Base-by-base conservation (phyloP, 805 yeast species). In the Crinitomyces ghanaensis region DNA sequence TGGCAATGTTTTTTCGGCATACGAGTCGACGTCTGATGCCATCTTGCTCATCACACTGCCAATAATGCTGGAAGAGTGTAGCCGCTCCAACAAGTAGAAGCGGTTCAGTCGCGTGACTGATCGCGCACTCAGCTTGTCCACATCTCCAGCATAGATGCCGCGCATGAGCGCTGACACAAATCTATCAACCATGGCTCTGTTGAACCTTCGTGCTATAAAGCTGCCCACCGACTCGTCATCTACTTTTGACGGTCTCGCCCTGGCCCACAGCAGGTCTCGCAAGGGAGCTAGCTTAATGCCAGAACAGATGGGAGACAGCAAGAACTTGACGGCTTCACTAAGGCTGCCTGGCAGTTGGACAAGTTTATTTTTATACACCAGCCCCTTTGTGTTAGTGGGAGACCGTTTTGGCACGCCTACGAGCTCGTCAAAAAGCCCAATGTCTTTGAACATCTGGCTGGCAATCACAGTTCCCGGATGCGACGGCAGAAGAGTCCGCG, bases 91-190 rank as follows among this genome's bases (percentile, higher is more conserved):
- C 8, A 68, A 59, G 30, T 65, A 72, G 43, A 83, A 46, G 6
- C 55, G 46, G 3, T 76, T 74, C 40, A 82, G 50, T 0, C 82
- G 63, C 3, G 79, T 63, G 4, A 51, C 57, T 0, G 57, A 50
- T 14, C 68, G 57, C 0, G 78, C 73, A 59, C 94, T 80, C 31
- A 88, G 55, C 36, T 69, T 60, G 4, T 64, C 48, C 2, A 74
- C 65, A 53, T 86, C 93, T n/a, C 83, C 91, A 1, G 93, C 95
- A 54, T 85, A 88, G 1, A 91, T 74, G 0, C 98, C 98, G 49
- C 85, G 84, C 51, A 79, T 63, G 3, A 85, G 58, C 0, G 95
- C 97, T 54, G 94, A 80, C 14, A 80, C 57, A 9, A 88, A 56
- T 32, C 81, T 75, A 6, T 63, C 60, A 4, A 77, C 54, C 7